A percentile compares a stretch with the other conserved stretches of the same genome.
phyloP scores from a whole-genome alignment of 2,329 filamentous ascomycete genomes.

The Periconia sp. region DNA sequence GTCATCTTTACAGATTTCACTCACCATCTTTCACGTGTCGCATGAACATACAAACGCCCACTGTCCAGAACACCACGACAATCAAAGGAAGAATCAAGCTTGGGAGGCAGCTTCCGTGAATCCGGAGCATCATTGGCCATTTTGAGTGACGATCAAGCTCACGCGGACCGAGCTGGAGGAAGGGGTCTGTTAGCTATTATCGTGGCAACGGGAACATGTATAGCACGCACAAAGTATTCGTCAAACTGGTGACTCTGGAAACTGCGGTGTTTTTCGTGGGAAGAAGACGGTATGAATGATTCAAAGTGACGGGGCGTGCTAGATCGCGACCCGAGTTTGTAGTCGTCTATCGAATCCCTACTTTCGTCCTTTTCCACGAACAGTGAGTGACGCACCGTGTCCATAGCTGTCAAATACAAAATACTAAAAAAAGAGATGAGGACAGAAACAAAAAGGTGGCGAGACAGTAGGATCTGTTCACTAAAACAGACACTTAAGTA shows the following conservation, averaged over 20 bases:
- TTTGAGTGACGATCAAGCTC: constrained; percentile 75
- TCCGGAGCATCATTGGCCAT: constrained; percentile 73
- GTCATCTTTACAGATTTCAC: not conserved
- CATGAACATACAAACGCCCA: constrained; percentile 55
- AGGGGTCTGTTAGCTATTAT: no score
- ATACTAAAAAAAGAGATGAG: no score
- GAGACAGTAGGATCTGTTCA: no score
- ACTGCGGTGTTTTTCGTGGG: not conserved
- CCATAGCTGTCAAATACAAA: not conserved
- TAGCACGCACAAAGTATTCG: not conserved
- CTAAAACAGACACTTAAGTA: no score
- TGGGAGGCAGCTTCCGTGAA: constrained; percentile 74
- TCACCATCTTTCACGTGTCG: constrained; percentile 2
- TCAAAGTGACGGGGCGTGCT: not conserved
- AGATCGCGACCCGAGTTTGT: not conserved
- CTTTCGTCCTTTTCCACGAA: not conserved
- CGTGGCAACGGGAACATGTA: not conserved
- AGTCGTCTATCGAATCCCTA: not conserved
- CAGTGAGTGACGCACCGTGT: not conserved
- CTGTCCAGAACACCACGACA: constrained; percentile 66
- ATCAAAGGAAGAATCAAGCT: constrained; percentile 71
- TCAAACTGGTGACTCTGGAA: not conserved
- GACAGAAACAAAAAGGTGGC: no score
- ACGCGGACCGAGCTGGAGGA: constrained; percentile 56
- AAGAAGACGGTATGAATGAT: not conserved